These are phyloP conservation scores for Ciborinia camelliae DNA, from an alignment of 2,329 filamentous ascomycete genomes.

Conservation along the genomic window DNA sequence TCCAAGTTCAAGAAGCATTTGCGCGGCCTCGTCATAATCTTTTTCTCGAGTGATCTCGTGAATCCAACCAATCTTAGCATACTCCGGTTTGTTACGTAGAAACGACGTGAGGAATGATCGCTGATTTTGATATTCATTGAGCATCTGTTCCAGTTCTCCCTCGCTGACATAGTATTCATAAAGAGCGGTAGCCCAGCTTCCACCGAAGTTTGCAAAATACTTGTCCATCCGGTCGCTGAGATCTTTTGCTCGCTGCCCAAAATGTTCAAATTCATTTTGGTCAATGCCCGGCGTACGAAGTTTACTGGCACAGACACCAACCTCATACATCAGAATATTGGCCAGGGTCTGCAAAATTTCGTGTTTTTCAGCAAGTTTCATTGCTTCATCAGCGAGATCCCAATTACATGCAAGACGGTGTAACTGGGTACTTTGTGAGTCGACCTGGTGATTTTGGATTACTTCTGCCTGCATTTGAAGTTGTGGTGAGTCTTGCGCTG, in stretches of 20 bases:
- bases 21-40: constrained; percentile 70
- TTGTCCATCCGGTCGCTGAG: constrained; percentile 37
- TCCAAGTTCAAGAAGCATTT: constrained; percentile 68
- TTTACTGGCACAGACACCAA: constrained; percentile 20
- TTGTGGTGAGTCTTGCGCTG: constrained; percentile 49
- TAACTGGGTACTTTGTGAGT: constrained; percentile 46
- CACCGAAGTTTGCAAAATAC: constrained; percentile 50
- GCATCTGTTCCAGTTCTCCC: constrained; percentile 62
- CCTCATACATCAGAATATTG: constrained; percentile 39
- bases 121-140: constrained; percentile 69
- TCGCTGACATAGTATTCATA: constrained; percentile 74
- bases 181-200: constrained; percentile 61
- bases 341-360: constrained; percentile 61
- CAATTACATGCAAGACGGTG: constrained; percentile 46
- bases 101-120: constrained; percentile 72
- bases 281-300: constrained; percentile 16
- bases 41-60: constrained; percentile 79
- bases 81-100: constrained; percentile 65
- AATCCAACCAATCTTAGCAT: constrained; percentile 87
- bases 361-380: constrained; percentile 60
- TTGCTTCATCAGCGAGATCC: constrained; percentile 54
- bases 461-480: constrained; percentile 46
- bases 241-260: constrained; percentile 13
- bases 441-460: constrained; percentile 44
- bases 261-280: constrained; percentile 19